These are phyloP conservation scores for Diversispora eburnea DNA, from an alignment of 192 early-diverging fungal species.

Conservation along the genomic window DNA sequence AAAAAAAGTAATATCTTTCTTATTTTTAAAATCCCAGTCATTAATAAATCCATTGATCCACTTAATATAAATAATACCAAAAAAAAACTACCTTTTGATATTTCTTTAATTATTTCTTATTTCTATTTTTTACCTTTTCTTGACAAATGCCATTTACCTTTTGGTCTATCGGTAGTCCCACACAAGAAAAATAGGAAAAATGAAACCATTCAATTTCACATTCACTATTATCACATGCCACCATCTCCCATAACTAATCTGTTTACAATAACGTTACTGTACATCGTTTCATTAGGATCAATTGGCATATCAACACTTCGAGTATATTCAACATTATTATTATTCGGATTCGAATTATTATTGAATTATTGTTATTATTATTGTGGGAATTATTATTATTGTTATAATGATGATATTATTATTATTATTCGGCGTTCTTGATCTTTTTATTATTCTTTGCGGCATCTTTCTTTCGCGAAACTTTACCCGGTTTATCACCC, in stretches of 20 bases:
- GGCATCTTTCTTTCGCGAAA: neutral
- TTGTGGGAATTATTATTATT: too few relatives aligned
- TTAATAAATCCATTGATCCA: too few relatives aligned
- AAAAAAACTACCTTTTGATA: too few relatives aligned
- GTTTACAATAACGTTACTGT: conserved; percentile 95
- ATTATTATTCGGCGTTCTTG: neutral
- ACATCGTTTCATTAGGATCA: conserved; percentile 94
- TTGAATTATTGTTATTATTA: neutral
- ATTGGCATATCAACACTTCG: conserved; percentile 64
- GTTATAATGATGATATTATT: neutral
- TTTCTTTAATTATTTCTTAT: conserved; percentile 38
- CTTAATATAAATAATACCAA: too few relatives aligned
- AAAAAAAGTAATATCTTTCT: too few relatives aligned
- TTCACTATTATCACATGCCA: conserved; percentile 90
- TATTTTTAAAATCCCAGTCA: too few relatives aligned
- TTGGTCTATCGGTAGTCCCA: conserved; percentile 82
- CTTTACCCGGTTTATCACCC: neutral
- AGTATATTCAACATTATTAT: conserved; percentile 30
- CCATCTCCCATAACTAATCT: conserved; percentile 97
- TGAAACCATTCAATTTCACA: conserved; percentile 99
- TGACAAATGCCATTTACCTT: conserved; percentile 96
- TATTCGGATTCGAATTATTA: neutral
- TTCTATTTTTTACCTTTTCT: conserved; percentile 52
- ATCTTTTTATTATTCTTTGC: neutral
- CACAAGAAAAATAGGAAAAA: conserved; percentile 86